Conservation (phyloP, 306 rosid species). For the Lathyrus sativus region DNA sequence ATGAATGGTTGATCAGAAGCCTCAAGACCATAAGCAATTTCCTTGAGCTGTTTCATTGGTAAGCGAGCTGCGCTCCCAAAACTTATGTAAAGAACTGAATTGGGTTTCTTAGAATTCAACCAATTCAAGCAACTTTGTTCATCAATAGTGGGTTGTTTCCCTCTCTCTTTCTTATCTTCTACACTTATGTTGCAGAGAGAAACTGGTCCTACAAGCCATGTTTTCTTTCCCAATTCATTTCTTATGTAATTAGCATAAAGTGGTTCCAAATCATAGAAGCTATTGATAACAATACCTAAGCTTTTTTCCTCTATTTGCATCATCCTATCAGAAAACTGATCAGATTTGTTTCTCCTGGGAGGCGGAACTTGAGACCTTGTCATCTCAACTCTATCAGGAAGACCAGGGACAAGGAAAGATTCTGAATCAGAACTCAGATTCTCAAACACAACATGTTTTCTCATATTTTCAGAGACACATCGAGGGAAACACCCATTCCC, state of each 20-base stretch:
- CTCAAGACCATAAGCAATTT: conserved; percentile 64
- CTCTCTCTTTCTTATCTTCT: conserved; percentile 52
- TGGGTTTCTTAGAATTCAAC: conserved; percentile 54
- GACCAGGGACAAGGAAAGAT: conserved; percentile 48
- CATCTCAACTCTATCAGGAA: conserved; percentile 53
- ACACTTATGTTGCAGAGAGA: conserved; percentile 52
- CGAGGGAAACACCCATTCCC: conserved; percentile 60
- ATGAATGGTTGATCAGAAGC: conserved; percentile 55
- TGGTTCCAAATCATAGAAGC: conserved; percentile 60
- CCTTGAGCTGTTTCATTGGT: conserved; percentile 45
- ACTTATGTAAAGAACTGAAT: conserved; percentile 60
- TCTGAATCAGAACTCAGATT: conserved; percentile 47
- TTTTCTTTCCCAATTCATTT: conserved; percentile 40
- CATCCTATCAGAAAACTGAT: neutral
- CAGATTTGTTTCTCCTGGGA: conserved; percentile 36
- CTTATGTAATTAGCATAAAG: conserved; percentile 48
- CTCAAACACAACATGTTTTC: conserved; percentile 32
- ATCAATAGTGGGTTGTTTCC: conserved; percentile 48
- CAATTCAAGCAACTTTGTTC: conserved; percentile 51
- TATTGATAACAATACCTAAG: conserved; percentile 53
- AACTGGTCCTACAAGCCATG: conserved; percentile 67
- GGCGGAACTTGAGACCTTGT: conserved; percentile 56
- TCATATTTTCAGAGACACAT: conserved; percentile 42
- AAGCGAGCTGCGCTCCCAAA: conserved; percentile 58
- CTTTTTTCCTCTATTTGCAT: conserved; percentile 42